A percentile compares a stretch with the other conserved stretches of the same genome.
Evolutionary conservation across 192 early-diverging fungal genomes (phyloP).

Genomic region (Gigaspora rosea): DNA sequence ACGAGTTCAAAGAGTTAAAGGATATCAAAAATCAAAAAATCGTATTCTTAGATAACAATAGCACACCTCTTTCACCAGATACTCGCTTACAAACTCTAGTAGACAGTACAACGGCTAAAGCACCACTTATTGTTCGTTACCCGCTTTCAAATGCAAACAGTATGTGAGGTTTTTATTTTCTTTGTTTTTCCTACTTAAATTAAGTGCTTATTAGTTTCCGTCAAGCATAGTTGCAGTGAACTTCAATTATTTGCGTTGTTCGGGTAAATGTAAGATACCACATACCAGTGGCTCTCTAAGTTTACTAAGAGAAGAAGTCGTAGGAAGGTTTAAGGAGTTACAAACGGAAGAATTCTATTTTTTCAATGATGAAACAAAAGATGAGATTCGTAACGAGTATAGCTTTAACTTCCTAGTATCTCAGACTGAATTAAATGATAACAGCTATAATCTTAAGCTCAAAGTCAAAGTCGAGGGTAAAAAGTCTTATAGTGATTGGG

Average conservation of each 20-base stretch:
- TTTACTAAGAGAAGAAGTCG: not conserved
- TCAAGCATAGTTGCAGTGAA: conserved; percentile 15
- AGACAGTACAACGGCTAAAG: not conserved
- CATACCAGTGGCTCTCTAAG: conserved; percentile 21
- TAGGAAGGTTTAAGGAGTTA: not conserved
- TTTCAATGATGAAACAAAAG: conserved; percentile 9
- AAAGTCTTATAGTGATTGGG: conserved; percentile 20
- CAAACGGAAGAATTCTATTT: not conserved
- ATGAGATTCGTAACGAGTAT: not conserved
- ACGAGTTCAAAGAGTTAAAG: conserved; percentile 3
- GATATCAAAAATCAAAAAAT: not conserved
- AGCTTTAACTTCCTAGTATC: conserved; percentile 8
- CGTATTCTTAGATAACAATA: conserved; percentile 14
- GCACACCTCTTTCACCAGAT: not conserved
- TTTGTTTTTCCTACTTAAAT: conserved; percentile 17
- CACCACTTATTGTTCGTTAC: conserved; percentile 17
- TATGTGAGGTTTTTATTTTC: conserved; percentile 21
- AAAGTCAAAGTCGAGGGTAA: conserved; percentile 20
- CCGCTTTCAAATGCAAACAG: conserved; percentile 8
- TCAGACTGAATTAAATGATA: not conserved
- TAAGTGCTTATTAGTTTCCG: conserved; percentile 29
- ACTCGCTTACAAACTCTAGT: not conserved
- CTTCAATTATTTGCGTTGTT: not conserved
- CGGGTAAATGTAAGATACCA: not conserved
- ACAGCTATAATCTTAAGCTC: conserved; percentile 7